Conservation (phyloP, 768 basidiomycete species). For the Termitomyces sp. region DNA sequence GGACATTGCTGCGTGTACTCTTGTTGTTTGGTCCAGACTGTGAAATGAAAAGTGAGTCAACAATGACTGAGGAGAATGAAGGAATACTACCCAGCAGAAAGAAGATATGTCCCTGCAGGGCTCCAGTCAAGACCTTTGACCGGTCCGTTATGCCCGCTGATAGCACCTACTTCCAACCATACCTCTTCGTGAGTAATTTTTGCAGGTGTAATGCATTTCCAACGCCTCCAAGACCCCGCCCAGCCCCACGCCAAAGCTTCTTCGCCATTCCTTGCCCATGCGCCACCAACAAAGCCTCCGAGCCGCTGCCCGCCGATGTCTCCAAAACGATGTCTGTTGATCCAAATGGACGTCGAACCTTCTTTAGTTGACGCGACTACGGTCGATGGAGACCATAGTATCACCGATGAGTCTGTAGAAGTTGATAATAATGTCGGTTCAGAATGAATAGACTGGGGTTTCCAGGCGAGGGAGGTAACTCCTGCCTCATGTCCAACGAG, state of each 20-base stretch:
- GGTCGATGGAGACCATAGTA: constrained; percentile 85
- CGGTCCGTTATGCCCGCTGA: constrained; percentile 80
- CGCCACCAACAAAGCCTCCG: constrained; percentile 88
- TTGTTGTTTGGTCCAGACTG: constrained; percentile 88
- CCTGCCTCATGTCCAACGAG: constrained; percentile 95
- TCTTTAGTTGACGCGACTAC: constrained; percentile 30
- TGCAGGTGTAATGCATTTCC: constrained; percentile 41
- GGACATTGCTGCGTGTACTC: constrained; percentile 69
- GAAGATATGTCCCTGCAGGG: constrained; percentile 76
- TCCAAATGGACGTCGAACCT: constrained; percentile 71
- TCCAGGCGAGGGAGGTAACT: constrained; percentile 86
- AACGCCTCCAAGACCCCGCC: constrained; percentile 92
- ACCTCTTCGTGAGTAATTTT: constrained; percentile 27
- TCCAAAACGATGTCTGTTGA: constrained; percentile 86
- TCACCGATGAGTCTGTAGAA: constrained; percentile 92
- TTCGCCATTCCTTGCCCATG: constrained; percentile 64
- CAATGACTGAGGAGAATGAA: neutral
- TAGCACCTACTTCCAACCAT: constrained; percentile 78
- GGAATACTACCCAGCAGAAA: constrained; percentile 70
- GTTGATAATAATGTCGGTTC: constrained; percentile 74
- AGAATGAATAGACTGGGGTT: constrained; percentile 31
- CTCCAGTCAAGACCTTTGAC: constrained; percentile 87
- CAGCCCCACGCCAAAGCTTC: constrained; percentile 87
- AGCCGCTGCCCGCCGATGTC: constrained; percentile 89
- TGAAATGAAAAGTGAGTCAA: constrained; percentile 6